Base-by-base conservation (phyloP, 1,139 yeast species). In the Pichia sp. region DNA sequence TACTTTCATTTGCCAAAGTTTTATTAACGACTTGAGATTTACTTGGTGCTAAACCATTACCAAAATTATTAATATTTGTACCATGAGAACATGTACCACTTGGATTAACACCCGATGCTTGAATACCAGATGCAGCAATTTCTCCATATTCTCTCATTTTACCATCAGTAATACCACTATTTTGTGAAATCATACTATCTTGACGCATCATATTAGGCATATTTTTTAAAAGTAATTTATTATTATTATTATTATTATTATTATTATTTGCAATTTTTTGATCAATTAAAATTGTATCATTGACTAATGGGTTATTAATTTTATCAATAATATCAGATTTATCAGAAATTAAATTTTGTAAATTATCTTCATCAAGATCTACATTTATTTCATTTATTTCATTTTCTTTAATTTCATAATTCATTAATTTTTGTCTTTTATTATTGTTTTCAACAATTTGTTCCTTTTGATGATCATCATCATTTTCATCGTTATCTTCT, bases 51-150 rank as follows among this genome's bases (percentile, higher is more conserved):
- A 82, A 64, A 0, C 91, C 91, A 57, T 81, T 82, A 5, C 81
- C 82, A 26, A 47, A 60, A 58, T 23, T 36, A 16, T 18, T 27
- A 25, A 36, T 37, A 13, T 39, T 32, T 8, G 43, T 32, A 15
- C 46, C 45, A 23, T 45, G 44, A 5, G 49, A 45, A 18, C 20
- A 23, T 13, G 35, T 43, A 9, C 54, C 53, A 29, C 44, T 37
- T n/a, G 46, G 50, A 19, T 50, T 45, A 6, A 58, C 50, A 7
- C 55, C 59, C 2, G 61, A 56, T 36, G 57, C 63, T 16, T 39
- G 70, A 60, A 78, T 80, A 1, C 95, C 95, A 3, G 93, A 82
- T 2, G 95, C 95, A 25, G 80, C 80, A 33, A 82, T 80, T 50
- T 84, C 94, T 47, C 64, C 64, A 45, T 55, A 57, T 15, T 55